Base-by-base conservation (phyloP, 805 yeast species). In the Candida sphagnicola region DNA sequence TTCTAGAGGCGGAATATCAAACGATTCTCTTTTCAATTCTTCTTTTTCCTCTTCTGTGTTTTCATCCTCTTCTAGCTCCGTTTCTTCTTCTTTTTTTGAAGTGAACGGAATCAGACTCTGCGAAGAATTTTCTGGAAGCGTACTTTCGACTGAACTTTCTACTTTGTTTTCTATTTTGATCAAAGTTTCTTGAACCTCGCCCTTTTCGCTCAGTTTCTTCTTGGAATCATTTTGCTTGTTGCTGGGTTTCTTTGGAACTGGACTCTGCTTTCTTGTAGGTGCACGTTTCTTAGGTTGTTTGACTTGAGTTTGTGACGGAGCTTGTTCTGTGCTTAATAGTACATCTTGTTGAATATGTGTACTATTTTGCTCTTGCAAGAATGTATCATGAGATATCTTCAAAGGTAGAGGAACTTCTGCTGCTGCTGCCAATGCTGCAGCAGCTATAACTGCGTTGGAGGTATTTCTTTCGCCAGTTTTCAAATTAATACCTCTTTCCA, bases 341-440 rank as follows among this genome's bases (percentile, higher is more conserved):
- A 6, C n/a, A 11, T n/a, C n/a, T n/a, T 28, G 28, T 26, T 11
- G 13, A 12, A 14, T 13, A 26, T 41, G 31, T 11, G 15, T 5
- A 6, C 13, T 16, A 11, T 5, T 21, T 6, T 21, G 15, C 18
- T 12, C 40, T 26, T 37, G 42, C 15, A n/a, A n/a, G n/a, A n/a
- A n/a, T n/a, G n/a, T n/a, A n/a, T n/a, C n/a, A n/a, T n/a, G n/a
- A n/a, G 41, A 41, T 11, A 40, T 42, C 31, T 59, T 61, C 37
- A 66, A 50, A 1, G 89, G 89, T 25, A 85, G 54, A 1, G 93
- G 93, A 11, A 78, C 73, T 11, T 80, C 85, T 2, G 90, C 90
- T 0, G 91, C 93, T 0, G 85, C 87, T 3, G 89, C 88, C 36
- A 85, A 64, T 0, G 91, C 91, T 6, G 90, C 91, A 1, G 93